phyloP scores from a whole-genome alignment of 345 rosid genomes.

The Theobroma cacao region DNA sequence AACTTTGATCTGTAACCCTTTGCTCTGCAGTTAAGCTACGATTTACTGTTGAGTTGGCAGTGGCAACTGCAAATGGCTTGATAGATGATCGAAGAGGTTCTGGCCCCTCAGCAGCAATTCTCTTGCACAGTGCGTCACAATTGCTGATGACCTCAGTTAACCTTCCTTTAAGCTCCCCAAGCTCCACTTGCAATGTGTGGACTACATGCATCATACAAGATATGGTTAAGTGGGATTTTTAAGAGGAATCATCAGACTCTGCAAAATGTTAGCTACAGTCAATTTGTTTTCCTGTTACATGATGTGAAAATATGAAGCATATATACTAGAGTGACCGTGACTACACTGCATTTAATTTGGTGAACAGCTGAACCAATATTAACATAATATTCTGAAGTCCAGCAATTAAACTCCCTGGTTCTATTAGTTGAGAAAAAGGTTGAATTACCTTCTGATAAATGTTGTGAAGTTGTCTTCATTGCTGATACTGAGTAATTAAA shows the following conservation, averaged over 20 bases:
- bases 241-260: neutral
- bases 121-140: slow-evolving; percentile 72
- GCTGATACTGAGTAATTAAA: slow-evolving; percentile 70
- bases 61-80: slow-evolving; percentile 41
- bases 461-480: slow-evolving; percentile 73
- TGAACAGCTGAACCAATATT: too few species aligned
- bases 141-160: slow-evolving; percentile 84
- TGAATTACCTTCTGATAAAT: slow-evolving; percentile 74
- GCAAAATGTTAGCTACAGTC: neutral
- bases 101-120: slow-evolving; percentile 74
- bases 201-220: slow-evolving; percentile 38
- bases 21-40: slow-evolving; percentile 17
- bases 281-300: too few species aligned
- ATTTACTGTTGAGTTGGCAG: slow-evolving; percentile 25
- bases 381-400: too few species aligned
- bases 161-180: slow-evolving; percentile 88
- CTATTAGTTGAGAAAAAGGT: neutral
- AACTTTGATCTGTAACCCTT: slow-evolving; percentile 4
- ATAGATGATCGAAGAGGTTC: slow-evolving; percentile 58
- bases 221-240: slow-evolving; percentile 3
- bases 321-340: too few species aligned
- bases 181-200: slow-evolving; percentile 83
- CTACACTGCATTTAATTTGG: too few species aligned
- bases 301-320: too few species aligned
- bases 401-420: neutral